Percentiles rank a stretch among this genome's conserved stretches.
Conservation (phyloP, 371 early-diverging fungal species). For the Syncephalastrum contaminatum region DNA sequence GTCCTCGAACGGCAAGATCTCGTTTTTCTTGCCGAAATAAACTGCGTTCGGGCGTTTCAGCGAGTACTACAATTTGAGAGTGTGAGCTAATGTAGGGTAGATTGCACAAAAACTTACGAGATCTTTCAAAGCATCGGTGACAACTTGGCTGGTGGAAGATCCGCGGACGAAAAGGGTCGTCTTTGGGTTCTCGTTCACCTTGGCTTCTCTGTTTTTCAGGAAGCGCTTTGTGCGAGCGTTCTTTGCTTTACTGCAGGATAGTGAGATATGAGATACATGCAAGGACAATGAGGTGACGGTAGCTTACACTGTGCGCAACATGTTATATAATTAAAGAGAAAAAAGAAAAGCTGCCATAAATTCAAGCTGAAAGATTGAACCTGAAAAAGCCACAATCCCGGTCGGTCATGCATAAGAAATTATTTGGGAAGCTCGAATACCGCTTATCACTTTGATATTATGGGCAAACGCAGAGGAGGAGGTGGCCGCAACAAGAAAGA, state of each 20-base stretch:
- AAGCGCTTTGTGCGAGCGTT: conserved; percentile 85
- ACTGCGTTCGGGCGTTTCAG: conserved; percentile 90
- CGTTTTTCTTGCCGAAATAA: conserved; percentile 91
- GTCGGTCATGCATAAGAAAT: too few relatives aligned
- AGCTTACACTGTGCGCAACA: conserved; percentile 54
- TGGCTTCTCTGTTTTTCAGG: conserved; percentile 85
- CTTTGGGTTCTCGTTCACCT: conserved; percentile 90
- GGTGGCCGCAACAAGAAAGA: too few relatives aligned
- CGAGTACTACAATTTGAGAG: conserved; percentile 60
- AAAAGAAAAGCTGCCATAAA: not conserved
- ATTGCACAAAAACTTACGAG: conserved; percentile 56
- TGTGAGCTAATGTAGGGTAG: not conserved
- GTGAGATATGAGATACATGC: not conserved
- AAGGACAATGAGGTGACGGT: not conserved
- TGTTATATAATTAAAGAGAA: conserved; percentile 10
- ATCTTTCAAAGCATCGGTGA: conserved; percentile 84
- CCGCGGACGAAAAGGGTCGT: conserved; percentile 86
- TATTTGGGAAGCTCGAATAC: too few relatives aligned
- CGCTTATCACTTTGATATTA: too few relatives aligned
- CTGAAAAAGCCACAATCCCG: not conserved
- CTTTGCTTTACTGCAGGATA: conserved; percentile 67
- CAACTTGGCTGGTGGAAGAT: conserved; percentile 82
- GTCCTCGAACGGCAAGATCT: conserved; percentile 96
- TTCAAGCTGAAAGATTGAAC: not conserved
- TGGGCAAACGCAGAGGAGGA: too few relatives aligned